phyloP scores from a whole-genome alignment of 768 basidiomycete genomes.

The Phlebiopsis flavidoalba region DNA sequence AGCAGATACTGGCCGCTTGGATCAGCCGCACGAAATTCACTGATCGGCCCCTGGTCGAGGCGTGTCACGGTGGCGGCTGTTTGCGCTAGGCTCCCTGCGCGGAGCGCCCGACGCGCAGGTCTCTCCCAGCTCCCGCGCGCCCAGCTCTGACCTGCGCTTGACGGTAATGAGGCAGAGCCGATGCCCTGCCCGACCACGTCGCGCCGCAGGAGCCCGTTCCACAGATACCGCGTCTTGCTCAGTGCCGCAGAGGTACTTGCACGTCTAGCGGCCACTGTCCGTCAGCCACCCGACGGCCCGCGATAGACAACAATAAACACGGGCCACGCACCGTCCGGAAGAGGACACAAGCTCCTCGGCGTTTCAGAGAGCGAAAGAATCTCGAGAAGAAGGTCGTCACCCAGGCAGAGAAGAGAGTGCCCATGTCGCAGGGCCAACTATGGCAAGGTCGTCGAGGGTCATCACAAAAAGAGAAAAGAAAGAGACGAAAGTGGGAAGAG shows the following conservation, averaged over 20 bases:
- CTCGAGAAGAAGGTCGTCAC: slow-evolving; percentile 11
- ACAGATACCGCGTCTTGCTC: slow-evolving; percentile 7
- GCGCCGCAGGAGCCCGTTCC: slow-evolving; percentile 8
- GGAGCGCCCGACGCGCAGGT: slow-evolving; percentile 10
- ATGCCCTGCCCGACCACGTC: slow-evolving; percentile 4
- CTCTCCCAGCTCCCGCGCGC: background rate
- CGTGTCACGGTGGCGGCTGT: background rate
- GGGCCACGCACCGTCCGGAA: slow-evolving; percentile 6
- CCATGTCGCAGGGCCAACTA: background rate
- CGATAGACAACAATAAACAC: background rate
- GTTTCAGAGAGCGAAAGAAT: slow-evolving; percentile 4
- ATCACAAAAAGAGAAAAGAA: background rate
- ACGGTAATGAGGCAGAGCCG: slow-evolving; percentile 7
- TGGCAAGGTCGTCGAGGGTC: background rate
- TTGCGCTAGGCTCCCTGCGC: background rate
- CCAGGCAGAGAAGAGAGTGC: slow-evolving; percentile 3
- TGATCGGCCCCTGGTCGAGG: slow-evolving; percentile 2
- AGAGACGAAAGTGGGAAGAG: background rate
- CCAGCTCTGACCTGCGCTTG: background rate
- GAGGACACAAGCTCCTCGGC: slow-evolving; percentile 2
- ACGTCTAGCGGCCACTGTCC: background rate
- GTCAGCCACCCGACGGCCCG: background rate
- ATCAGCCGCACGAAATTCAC: slow-evolving; percentile 4
- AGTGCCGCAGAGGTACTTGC: slow-evolving; percentile 10
- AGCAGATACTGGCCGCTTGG: slow-evolving; percentile 8